Evolutionary conservation across 2,329 filamentous ascomycete genomes (phyloP).

Genomic region (Verticillium isaacii): DNA sequence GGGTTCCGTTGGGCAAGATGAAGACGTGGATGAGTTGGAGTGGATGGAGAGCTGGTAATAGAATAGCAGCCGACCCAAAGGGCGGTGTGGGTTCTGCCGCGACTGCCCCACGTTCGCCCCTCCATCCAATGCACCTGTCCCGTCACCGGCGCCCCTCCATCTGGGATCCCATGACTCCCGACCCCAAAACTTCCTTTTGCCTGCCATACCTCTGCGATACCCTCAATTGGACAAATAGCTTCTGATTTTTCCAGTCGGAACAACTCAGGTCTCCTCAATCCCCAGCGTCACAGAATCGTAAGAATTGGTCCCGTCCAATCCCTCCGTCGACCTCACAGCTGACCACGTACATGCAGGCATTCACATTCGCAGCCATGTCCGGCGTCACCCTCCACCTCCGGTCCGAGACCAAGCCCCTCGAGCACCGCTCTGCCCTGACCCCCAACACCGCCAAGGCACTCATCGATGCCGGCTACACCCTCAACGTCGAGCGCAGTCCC

Average conservation of each 20-base stretch:
- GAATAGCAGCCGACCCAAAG: neutral
- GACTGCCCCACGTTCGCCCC: neutral
- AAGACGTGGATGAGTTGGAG: no score
- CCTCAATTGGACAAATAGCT: neutral
- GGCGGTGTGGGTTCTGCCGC: neutral
- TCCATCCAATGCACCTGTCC: neutral
- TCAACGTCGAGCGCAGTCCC: constrained; percentile 64
- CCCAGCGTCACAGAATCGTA: neutral
- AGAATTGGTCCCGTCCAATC: neutral
- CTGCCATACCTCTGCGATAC: neutral
- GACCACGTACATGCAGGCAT: neutral
- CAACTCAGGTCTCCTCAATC: neutral
- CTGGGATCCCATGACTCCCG: neutral
- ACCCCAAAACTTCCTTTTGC: neutral
- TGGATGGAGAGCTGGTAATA: neutral
- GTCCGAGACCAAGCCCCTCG: constrained; percentile 54
- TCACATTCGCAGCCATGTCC: constrained; percentile 11
- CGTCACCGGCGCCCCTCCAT: neutral
- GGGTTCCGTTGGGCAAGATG: no score
- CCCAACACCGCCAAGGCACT: constrained; percentile 49
- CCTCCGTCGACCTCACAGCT: neutral
- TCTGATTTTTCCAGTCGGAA: neutral
- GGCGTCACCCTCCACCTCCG: constrained; percentile 41
- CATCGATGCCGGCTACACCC: constrained; percentile 63
- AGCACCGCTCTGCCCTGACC: constrained; percentile 45